Base-by-base conservation (phyloP, 805 yeast genomes). In the Metschnikowia peoriensis region DNA sequence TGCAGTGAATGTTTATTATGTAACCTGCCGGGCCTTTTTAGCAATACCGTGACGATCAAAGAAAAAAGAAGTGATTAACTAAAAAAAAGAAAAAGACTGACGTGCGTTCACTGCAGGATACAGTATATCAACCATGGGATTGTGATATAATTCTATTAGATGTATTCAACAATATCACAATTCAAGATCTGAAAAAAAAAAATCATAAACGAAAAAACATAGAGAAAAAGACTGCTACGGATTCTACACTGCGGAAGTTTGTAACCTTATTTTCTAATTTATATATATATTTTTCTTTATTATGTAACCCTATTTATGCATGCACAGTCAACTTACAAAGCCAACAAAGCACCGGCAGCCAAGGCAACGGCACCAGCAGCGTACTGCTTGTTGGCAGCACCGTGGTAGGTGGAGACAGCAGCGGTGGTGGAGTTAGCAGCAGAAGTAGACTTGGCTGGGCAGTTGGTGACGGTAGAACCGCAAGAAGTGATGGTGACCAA, bases 401-500 rank as follows among this genome's bases (percentile, higher is more conserved):
- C 73, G 54, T 64, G 65, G 63, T 60, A 67, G 53, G 62, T 46
- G 56, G 74, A 58, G 54, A 68, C 71, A 57, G 71, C 67, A 44
- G 65, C 59, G 59, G 69, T 58, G 38, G 57, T 50, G 37, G 44
- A 47, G 57, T 54, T 54, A 29, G 54, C 48, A 58, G 57, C 56
- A 38, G 49, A 34, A 29, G 51, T 27, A 11, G 54, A 44, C 40
- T 49, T 52, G 53, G 69, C 70, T 66, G 82, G 82, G 71, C 84
- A 80, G 73, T 71, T 62, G 58, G 82, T 77, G 65, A 77, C 79
- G 48, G 63, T 62, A 17, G 73, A 59, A 47, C 58, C 79, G 69
- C 81, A 78, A 53, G 74, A 68, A 60, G 78, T 72, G 75, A 77
- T 66, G 67, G 83, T 76, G 55, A 68, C 79, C 63, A 75, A 66